phyloP scores from a whole-genome alignment of 805 yeast genomes.

The Sungouiella blattae region DNA sequence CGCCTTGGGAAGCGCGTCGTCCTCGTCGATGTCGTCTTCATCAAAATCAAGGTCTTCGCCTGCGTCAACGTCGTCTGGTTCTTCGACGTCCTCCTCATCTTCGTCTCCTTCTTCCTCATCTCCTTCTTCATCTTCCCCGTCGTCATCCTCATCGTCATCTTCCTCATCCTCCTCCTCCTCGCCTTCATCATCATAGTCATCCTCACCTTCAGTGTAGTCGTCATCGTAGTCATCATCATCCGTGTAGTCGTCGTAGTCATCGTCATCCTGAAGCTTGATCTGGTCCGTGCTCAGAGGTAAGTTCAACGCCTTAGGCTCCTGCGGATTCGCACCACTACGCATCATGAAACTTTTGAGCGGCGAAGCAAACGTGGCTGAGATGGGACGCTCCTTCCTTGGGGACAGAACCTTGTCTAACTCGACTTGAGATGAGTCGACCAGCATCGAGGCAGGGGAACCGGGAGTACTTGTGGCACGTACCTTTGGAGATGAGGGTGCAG shows the following conservation, averaged over 20 bases:
- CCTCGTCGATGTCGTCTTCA: conserved; percentile 6
- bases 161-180: conserved; percentile 10
- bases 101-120: conserved; percentile 13
- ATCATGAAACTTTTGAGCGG: conserved; percentile 42
- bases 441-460: conserved; percentile 7
- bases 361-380: conserved; percentile 35
- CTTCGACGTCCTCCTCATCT: background rate
- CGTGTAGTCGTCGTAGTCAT: conserved; percentile 8
- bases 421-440: conserved; percentile 3
- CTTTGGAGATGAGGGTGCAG: conserved; percentile 8
- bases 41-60: conserved; percentile 11
- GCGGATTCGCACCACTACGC: conserved; percentile 24
- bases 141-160: conserved; percentile 21
- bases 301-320: conserved; percentile 25
- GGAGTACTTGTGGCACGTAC: conserved; percentile 4
- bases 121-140: conserved; percentile 22
- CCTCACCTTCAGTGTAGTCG: conserved; percentile 23
- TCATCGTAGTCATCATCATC: conserved; percentile 18
- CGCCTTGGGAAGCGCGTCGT: conserved; percentile 2
- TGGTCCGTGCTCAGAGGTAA: conserved; percentile 22
- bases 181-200: conserved; percentile 14
- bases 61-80: conserved; percentile 7
- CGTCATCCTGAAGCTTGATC: conserved; percentile 15
- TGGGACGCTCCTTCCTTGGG: conserved; percentile 25
- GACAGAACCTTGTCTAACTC: conserved; percentile 3